Percentiles rank a stretch among this genome's conserved stretches.
Conservation (phyloP, 1,284 basidiomycete species). For the Sanghuangporus sanghuang region DNA sequence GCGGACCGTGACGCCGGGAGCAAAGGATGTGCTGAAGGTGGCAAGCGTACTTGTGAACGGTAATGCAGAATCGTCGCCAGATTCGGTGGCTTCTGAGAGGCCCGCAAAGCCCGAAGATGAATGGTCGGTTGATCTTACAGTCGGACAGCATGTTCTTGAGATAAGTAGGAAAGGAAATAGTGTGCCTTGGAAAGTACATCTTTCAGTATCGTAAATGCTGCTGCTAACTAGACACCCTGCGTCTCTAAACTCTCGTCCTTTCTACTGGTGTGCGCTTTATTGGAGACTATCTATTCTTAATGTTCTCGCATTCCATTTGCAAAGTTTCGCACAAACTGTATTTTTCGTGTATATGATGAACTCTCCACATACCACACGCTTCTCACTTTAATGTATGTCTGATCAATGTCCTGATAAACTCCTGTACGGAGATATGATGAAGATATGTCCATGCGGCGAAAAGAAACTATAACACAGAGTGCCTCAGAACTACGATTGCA, state of each 20-base stretch:
- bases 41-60: background rate
- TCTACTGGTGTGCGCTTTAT: background rate
- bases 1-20: background rate
- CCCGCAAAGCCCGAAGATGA: background rate
- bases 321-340: background rate
- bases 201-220: background rate
- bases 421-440: background rate
- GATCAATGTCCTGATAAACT: background rate
- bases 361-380: background rate
- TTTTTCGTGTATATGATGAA: background rate
- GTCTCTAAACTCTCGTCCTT: background rate
- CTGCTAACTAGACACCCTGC: background rate
- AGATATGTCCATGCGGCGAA: background rate
- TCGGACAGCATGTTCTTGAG: constrained; percentile 15
- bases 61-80: background rate
- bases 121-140: constrained; percentile 10
- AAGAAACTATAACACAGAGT: background rate
- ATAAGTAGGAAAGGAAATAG: constrained; percentile 13
- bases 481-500: background rate
- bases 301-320: background rate
- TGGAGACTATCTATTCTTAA: background rate
- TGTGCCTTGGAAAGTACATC: constrained; percentile 12
- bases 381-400: background rate
- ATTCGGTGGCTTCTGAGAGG: background rate
- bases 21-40: background rate